These are phyloP conservation scores for Glomus cerebriforme DNA, from an alignment of 192 early-diverging fungal genomes.

Conservation along the genomic window DNA sequence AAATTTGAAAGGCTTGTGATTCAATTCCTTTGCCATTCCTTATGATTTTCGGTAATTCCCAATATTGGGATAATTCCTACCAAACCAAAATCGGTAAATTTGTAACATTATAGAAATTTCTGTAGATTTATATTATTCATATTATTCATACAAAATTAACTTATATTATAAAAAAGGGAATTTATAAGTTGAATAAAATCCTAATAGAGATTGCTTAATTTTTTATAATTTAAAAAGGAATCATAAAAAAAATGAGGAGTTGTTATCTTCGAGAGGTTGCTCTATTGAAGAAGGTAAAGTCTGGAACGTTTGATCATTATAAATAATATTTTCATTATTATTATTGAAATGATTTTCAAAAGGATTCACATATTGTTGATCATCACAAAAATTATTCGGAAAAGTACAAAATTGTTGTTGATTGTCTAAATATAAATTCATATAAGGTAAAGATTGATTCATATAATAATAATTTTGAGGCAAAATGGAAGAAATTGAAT, in stretches of 20 bases:
- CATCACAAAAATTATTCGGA: too few species aligned
- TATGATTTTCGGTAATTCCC: too few species aligned
- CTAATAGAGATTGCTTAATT: background rate
- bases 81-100: too few species aligned
- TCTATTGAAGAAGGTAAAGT: background rate
- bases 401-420: background rate
- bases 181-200: background rate
- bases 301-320: background rate
- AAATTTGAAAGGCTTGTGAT: too few species aligned
- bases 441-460: background rate
- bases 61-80: too few species aligned
- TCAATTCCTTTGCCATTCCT: too few species aligned
- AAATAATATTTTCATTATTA: background rate
- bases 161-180: too few species aligned
- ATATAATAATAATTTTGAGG: background rate
- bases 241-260: background rate
- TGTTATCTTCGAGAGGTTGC: background rate
- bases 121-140: too few species aligned
- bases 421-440: background rate
- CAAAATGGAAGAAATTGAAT: background rate
- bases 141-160: too few species aligned
- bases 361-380: too few species aligned
- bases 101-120: too few species aligned
- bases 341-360: background rate
- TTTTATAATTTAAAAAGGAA: background rate